Conservation (phyloP, 1,284 basidiomycete genomes). For the Boletellus sp. region DNA sequence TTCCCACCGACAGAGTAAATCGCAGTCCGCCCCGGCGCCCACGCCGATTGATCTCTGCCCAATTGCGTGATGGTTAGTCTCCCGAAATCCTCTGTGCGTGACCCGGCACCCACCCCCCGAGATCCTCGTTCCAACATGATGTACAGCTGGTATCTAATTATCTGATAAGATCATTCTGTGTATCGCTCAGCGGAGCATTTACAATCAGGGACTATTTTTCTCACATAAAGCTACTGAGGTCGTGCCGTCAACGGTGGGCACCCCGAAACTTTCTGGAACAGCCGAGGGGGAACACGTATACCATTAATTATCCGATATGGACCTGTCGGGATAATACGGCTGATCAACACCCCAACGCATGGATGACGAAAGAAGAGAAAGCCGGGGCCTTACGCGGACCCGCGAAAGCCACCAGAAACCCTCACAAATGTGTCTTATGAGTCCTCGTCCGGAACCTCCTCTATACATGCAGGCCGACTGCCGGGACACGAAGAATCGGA, state of each 20-base stretch:
- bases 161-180: too few relatives aligned
- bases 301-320: neutral
- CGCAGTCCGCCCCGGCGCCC: too few relatives aligned
- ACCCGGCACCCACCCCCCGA: too few relatives aligned
- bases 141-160: too few relatives aligned
- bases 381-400: neutral
- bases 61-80: too few relatives aligned
- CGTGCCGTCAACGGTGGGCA: neutral
- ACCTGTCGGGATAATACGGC: conserved; percentile 40
- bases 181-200: too few relatives aligned
- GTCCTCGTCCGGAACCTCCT: conserved; percentile 60
- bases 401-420: neutral
- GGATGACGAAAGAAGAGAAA: neutral
- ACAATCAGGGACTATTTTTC: too few relatives aligned
- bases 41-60: too few relatives aligned
- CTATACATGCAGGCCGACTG: conserved; percentile 55
- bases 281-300: neutral
- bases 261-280: neutral
- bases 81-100: too few relatives aligned
- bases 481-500: conserved; percentile 56
- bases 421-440: conserved; percentile 12
- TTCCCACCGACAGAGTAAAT: too few relatives aligned
- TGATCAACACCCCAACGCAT: conserved; percentile 1
- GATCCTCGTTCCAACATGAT: too few relatives aligned
- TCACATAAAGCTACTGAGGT: neutral